Evolutionary conservation across 2,329 filamentous ascomycete species (phyloP).

Genomic region (Massarina eburnea): DNA sequence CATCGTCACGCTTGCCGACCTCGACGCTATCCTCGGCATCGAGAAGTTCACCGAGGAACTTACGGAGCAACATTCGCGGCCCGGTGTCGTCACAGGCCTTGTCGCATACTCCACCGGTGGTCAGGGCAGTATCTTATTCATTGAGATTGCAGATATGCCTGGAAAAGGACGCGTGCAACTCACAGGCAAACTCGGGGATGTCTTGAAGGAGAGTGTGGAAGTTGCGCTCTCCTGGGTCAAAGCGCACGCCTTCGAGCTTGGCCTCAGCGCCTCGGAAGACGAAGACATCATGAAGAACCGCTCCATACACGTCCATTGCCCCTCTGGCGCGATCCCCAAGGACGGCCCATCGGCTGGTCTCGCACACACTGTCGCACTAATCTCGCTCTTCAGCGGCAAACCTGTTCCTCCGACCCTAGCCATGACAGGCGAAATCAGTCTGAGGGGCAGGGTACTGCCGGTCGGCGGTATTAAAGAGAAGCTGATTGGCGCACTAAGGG

Average conservation of each 20-base stretch:
- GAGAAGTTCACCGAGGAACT: slow-evolving; percentile 96
- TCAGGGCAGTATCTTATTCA: slow-evolving; percentile 95
- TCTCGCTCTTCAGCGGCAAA: slow-evolving; percentile 84
- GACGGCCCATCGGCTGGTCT: slow-evolving; percentile 84
- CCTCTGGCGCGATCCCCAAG: slow-evolving; percentile 91
- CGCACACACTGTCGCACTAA: slow-evolving; percentile 89
- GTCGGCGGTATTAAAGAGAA: slow-evolving; percentile 99
- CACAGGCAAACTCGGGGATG: slow-evolving; percentile 93
- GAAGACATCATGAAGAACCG: slow-evolving; percentile 96
- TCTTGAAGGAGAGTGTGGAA: slow-evolving; percentile 95
- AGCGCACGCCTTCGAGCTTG: slow-evolving; percentile 88
- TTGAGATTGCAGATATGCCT: slow-evolving; percentile 97
- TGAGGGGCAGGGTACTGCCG: slow-evolving; percentile 86
- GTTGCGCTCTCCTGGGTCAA: slow-evolving; percentile 97
- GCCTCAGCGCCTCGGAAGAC: slow-evolving; percentile 74
- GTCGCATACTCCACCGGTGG: slow-evolving; percentile 92
- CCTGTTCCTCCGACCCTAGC: slow-evolving; percentile 87
- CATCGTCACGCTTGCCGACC: slow-evolving; percentile 71
- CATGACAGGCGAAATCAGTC: slow-evolving; percentile 82
- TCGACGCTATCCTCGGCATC: slow-evolving; percentile 89
- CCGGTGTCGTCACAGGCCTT: slow-evolving; percentile 92
- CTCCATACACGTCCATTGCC: slow-evolving; percentile 94
- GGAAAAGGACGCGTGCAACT: slow-evolving; percentile 89
- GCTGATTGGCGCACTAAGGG: slow-evolving; percentile 87
- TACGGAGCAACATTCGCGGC: slow-evolving; percentile 76